Percentiles rank a stretch among this genome's conserved stretches.
Evolutionary conservation across 768 basidiomycete genomes (phyloP).

Genomic region (Mycena kentingensis): DNA sequence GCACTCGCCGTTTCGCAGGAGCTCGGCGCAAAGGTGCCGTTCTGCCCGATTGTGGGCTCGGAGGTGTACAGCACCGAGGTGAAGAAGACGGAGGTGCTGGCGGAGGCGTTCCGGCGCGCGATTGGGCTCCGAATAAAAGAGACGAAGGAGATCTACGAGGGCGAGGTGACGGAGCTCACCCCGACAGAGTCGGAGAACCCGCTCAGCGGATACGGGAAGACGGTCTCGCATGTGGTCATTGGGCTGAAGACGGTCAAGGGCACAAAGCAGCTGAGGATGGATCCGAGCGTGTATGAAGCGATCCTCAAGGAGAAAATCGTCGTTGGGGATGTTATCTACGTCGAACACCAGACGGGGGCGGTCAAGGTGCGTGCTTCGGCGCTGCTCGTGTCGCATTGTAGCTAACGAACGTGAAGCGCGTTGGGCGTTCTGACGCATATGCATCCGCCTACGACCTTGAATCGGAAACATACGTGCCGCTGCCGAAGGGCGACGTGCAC

Average conservation of each 20-base stretch:
- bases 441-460: constrained; percentile 97
- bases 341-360: constrained; percentile 91
- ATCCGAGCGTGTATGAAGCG: constrained; percentile 95
- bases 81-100: constrained; percentile 98
- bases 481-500: constrained; percentile 96
- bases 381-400: background rate
- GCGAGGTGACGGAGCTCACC: constrained; percentile 96
- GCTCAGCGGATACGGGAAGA: constrained; percentile 96
- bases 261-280: constrained; percentile 91
- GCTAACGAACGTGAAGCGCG: constrained; percentile 55
- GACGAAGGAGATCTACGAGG: constrained; percentile 98
- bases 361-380: constrained; percentile 71
- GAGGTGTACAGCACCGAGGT: constrained; percentile 98
- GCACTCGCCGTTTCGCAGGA: constrained; percentile 96
- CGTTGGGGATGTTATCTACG: constrained; percentile 95
- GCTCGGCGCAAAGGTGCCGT: constrained; percentile 91
- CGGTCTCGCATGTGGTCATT: constrained; percentile 95
- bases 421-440: constrained; percentile 96
- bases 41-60: constrained; percentile 97
- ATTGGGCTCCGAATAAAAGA: constrained; percentile 98
- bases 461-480: constrained; percentile 96
- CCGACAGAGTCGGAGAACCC: constrained; percentile 98
- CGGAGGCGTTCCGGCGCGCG: constrained; percentile 91
- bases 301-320: constrained; percentile 97
- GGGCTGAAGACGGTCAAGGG: constrained; percentile 92